Percentiles rank a stretch among this genome's conserved stretches.
Conservation (phyloP, 164 flowering plant species). For the Protea cynaroides region DNA sequence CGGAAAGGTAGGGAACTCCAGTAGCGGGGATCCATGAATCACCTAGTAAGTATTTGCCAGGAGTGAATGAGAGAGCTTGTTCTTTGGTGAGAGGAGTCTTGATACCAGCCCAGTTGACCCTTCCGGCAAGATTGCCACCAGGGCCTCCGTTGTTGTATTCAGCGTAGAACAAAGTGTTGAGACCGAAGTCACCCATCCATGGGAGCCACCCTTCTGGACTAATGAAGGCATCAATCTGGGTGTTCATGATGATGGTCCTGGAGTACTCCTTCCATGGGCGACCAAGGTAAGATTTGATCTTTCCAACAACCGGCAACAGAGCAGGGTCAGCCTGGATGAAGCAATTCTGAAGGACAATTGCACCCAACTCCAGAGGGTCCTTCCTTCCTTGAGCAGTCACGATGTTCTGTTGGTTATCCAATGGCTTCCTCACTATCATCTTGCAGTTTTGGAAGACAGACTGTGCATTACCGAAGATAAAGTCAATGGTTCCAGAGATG, state of each 20-base stretch:
- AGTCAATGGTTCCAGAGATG: slow-evolving; percentile 37
- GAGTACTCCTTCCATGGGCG: slow-evolving; percentile 17
- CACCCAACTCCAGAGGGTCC: slow-evolving; percentile 23
- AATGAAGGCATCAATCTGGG: slow-evolving; percentile 12
- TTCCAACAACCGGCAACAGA: too few relatives aligned
- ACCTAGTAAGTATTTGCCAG: slow-evolving; percentile 28
- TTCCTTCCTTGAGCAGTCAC: slow-evolving; percentile 36
- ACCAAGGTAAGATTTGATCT: slow-evolving; percentile 16
- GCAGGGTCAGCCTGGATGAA: slow-evolving; percentile 23
- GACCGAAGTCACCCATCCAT: background rate
- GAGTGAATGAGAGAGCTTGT: slow-evolving; percentile 19
- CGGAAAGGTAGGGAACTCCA: slow-evolving; percentile 43
- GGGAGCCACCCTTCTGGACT: slow-evolving; percentile 10
- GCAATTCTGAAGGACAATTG: slow-evolving; percentile 41
- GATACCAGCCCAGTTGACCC: slow-evolving; percentile 5
- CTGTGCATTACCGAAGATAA: slow-evolving; percentile 41
- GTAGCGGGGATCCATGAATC: slow-evolving; percentile 33
- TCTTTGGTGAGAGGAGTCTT: slow-evolving; percentile 9
- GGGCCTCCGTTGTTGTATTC: background rate
- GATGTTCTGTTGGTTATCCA: slow-evolving; percentile 20
- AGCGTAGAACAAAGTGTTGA: background rate
- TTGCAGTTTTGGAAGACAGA: slow-evolving; percentile 38
- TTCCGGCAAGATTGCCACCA: background rate
- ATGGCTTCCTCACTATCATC: slow-evolving; percentile 31
- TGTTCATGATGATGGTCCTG: slow-evolving; percentile 11